Evolutionary conservation across 805 yeast species (phyloP).

Genomic region (Yarrowia osloensis): DNA sequence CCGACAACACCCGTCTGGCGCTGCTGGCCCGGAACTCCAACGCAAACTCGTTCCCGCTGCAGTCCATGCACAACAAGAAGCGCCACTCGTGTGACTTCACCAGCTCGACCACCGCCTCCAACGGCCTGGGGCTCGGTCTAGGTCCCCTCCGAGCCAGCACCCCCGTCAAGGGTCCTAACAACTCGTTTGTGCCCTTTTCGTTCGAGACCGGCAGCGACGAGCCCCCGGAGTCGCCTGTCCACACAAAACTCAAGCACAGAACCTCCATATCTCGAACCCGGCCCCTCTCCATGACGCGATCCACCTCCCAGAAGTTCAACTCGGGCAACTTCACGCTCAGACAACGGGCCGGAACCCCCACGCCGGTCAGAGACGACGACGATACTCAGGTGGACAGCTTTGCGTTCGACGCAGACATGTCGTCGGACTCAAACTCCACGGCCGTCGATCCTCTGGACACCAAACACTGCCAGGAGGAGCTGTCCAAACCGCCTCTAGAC

Average conservation of each 20-base stretch:
- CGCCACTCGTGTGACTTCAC: slow-evolving; percentile 19
- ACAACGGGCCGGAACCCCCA: slow-evolving; percentile 8
- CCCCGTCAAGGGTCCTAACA: neutral
- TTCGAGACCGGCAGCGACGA: slow-evolving; percentile 18
- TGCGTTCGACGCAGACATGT: neutral
- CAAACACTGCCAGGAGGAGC: neutral
- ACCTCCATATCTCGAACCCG: slow-evolving; percentile 1
- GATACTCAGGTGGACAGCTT: neutral
- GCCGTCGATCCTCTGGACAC: slow-evolving; percentile 21
- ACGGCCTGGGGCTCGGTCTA: slow-evolving; percentile 1
- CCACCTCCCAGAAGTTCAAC: slow-evolving; percentile 19
- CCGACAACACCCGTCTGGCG: slow-evolving; percentile 26
- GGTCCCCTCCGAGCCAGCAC: slow-evolving; percentile 5
- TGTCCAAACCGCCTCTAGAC: neutral
- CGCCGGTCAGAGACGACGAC: neutral
- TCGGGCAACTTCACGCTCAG: slow-evolving; percentile 11
- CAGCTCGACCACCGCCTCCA: neutral
- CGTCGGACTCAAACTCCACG: neutral
- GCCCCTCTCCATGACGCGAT: slow-evolving; percentile 19
- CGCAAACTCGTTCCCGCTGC: slow-evolving; percentile 13
- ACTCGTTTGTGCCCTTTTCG: slow-evolving; percentile 5
- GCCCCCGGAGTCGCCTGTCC: neutral
- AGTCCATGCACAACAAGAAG: slow-evolving; percentile 9
- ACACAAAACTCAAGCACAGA: neutral
- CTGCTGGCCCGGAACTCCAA: neutral